Conservation (phyloP, 2,329 filamentous ascomycete genomes). For the Pseudodiploospora longispora region DNA sequence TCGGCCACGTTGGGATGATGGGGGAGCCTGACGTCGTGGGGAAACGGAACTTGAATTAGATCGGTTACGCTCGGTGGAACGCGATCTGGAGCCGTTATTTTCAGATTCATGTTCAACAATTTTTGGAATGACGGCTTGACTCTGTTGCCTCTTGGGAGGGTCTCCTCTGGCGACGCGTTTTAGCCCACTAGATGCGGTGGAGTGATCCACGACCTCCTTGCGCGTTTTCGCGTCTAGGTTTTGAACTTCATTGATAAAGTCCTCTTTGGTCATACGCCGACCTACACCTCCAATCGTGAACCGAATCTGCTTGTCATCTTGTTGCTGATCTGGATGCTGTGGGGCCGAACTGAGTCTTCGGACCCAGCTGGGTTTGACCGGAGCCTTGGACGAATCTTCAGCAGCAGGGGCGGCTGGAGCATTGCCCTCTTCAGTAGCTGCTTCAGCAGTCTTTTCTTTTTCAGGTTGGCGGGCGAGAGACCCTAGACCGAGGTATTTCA, state of each 20-base stretch:
- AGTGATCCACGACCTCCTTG: conserved; percentile 44
- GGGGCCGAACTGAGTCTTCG: conserved; percentile 32
- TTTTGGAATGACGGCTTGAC: conserved; percentile 10
- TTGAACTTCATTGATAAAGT: conserved; percentile 69
- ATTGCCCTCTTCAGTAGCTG: conserved; percentile 23
- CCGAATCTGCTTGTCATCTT: conserved; percentile 63
- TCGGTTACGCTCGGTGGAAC: conserved; percentile 5
- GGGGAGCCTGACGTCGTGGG: conserved; percentile 7
- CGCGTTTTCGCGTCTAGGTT: conserved; percentile 61
- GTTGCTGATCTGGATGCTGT: conserved; percentile 33
- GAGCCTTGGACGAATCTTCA: conserved; percentile 21
- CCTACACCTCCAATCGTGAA: conserved; percentile 71
- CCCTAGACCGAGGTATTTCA: conserved; percentile 48
- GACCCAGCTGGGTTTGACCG: conserved; percentile 43
- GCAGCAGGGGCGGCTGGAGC: conserved; percentile 10
- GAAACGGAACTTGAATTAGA: conserved; percentile 13
- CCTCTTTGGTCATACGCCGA: conserved; percentile 68
- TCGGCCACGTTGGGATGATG: conserved; percentile 6
- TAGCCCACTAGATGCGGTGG: conserved; percentile 37
- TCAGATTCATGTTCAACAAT: conserved; percentile 12
- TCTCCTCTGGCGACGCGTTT: conserved; percentile 42
- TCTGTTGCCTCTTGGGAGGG: conserved; percentile 8
- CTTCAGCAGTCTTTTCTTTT: conserved; percentile 29
- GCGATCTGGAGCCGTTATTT: conserved; percentile 4
- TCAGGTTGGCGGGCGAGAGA: conserved; percentile 33